phyloP scores from a whole-genome alignment of 2,329 filamentous ascomycete species.

The Canariomyces notabilis region DNA sequence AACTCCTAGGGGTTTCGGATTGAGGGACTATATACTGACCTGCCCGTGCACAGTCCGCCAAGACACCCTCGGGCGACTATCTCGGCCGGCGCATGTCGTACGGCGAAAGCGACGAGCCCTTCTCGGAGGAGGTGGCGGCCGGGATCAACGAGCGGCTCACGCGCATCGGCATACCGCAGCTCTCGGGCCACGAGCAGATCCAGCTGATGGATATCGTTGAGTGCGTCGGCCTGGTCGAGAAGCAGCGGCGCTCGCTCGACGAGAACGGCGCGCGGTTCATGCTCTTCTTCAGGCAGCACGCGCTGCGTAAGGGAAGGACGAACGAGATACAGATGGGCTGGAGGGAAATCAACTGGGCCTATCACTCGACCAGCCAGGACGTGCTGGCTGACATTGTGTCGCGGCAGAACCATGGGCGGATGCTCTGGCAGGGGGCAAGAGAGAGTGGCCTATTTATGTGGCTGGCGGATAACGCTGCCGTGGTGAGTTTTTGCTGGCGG shows the following conservation, averaged over 20 bases:
- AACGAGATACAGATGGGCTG: conserved; percentile 64
- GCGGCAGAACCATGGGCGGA: conserved; percentile 69
- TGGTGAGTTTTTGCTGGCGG: conserved; percentile 68
- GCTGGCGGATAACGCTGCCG: conserved; percentile 69
- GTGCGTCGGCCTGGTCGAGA: conserved; percentile 77
- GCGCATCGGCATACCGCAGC: conserved; percentile 66
- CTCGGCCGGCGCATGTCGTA: conserved; percentile 34
- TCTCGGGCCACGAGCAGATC: conserved; percentile 83
- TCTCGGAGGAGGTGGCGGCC: conserved; percentile 66
- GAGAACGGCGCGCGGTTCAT: conserved; percentile 85
- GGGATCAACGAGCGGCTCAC: conserved; percentile 73
- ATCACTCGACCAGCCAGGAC: conserved; percentile 80
- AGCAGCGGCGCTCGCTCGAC: conserved; percentile 82
- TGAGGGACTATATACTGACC: too few relatives aligned
- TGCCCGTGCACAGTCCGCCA: conserved; percentile 10
- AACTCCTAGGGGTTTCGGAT: too few relatives aligned
- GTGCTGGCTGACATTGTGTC: conserved; percentile 81
- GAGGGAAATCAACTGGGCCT: conserved; percentile 82
- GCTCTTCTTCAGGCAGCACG: conserved; percentile 79
- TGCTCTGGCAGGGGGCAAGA: conserved; percentile 80
- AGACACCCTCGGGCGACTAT: conserved; percentile 29
- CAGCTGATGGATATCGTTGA: conserved; percentile 79
- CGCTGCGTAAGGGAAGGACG: conserved; percentile 60
- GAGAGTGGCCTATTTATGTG: conserved; percentile 94
- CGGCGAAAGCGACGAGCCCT: conserved; percentile 54